Conservation (phyloP, 805 yeast genomes). For the Lachancea nothofagi region DNA sequence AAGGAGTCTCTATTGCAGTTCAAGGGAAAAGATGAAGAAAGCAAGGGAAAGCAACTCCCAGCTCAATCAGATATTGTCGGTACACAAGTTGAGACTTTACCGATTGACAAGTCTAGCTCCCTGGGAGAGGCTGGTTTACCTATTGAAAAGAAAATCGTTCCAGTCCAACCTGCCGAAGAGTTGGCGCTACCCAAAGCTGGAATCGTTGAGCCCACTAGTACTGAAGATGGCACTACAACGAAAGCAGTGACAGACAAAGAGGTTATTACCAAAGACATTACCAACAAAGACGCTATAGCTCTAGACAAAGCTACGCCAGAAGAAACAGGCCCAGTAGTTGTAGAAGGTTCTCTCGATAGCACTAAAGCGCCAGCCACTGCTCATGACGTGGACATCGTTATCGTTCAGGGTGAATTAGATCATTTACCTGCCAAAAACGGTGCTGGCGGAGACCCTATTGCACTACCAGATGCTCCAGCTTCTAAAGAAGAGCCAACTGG, state of each 20-base stretch:
- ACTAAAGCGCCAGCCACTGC: background rate
- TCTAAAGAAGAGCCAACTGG: slow-evolving; percentile 4
- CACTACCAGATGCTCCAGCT: slow-evolving; percentile 1
- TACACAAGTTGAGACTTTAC: background rate
- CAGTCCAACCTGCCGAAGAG: background rate
- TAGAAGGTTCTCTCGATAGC: background rate
- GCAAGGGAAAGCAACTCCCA: background rate
- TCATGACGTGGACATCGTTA: slow-evolving; percentile 5
- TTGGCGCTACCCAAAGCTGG: background rate
- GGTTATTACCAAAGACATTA: no score
- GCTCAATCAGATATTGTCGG: background rate
- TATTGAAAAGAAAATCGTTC: background rate
- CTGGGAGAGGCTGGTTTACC: background rate
- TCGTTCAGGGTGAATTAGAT: slow-evolving; percentile 4
- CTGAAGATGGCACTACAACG: background rate
- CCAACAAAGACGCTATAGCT: no score
- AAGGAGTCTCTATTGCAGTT: background rate
- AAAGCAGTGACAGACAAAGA: no score
- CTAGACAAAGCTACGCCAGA: no score
- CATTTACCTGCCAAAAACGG: slow-evolving; percentile 1
- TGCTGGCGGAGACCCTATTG: background rate
- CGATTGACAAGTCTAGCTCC: slow-evolving; percentile 1
- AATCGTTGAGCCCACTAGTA: background rate
- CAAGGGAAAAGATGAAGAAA: no score
- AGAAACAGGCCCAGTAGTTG: background rate